phyloP scores from a whole-genome alignment of 495 filamentous ascomycete genomes.

The Xanthoparmelia taractica region DNA sequence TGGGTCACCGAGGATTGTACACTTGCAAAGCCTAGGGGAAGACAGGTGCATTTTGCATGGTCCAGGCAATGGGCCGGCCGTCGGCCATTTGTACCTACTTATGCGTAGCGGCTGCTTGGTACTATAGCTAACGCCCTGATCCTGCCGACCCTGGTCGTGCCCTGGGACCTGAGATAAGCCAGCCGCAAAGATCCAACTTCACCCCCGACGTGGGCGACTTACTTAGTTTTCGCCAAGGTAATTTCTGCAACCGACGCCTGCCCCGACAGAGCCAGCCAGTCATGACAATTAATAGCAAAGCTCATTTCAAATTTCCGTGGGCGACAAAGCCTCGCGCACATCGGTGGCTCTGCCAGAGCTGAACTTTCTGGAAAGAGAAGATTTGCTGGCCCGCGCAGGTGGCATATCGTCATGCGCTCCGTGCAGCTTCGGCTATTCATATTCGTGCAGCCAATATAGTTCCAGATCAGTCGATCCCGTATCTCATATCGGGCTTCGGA shows the following conservation, averaged over 20 bases:
- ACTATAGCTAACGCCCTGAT: not conserved
- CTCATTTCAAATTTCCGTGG: not conserved
- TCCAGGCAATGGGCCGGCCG: not conserved
- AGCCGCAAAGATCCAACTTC: not conserved
- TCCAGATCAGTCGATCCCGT: not conserved
- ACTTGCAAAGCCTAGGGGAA: not conserved
- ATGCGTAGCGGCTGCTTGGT: no score
- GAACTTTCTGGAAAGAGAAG: not conserved
- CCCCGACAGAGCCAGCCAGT: not conserved
- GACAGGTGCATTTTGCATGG: not conserved
- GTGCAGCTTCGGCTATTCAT: not conserved
- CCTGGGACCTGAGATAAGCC: not conserved
- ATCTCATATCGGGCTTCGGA: constrained; percentile 2
- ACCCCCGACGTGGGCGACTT: not conserved
- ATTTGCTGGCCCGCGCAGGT: not conserved
- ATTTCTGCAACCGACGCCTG: not conserved
- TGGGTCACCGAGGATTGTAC: not conserved
- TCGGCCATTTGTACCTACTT: no score
- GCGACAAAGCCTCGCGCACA: not conserved
- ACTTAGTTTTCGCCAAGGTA: not conserved
- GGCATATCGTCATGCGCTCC: not conserved
- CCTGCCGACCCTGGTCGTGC: not conserved
- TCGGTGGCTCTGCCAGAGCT: not conserved
- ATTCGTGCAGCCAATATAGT: not conserved
- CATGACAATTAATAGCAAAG: not conserved